Evolutionary conservation across 106 monocot genomes (phyloP), one percentile per base, ranked within the genome.

Genomic region (Dioscorea zingiberensis): DNA sequence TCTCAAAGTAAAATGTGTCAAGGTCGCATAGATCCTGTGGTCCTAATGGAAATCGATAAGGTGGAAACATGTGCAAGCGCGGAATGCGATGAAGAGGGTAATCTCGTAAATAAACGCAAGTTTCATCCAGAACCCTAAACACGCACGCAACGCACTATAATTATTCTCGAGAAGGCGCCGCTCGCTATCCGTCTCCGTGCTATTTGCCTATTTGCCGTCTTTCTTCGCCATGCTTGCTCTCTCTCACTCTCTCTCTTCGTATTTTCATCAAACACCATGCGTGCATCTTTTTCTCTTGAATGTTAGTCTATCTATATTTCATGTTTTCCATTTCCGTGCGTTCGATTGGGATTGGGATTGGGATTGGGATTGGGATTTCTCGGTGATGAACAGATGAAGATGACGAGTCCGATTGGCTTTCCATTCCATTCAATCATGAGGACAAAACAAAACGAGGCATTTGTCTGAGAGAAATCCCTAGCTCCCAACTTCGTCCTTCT

Each of bases 381-480:
- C 68, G n/a, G 56, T 57, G 44, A 55, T 56, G 66, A 66, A 0
- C 15, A 53, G 49, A 66, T 28, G 1, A 53, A 66, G 66, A 66
- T 66, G 66, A 66, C 66, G 66, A 66, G 66, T 53, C 66, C 51
- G 66, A 66, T 53, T 5, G 1, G 38, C 3, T 46, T 44, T 69
- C 69, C 70, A 49, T 71, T 71, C 70, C 17, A 71, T 18, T 48
- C 59, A 19, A 71, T 19, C 48, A 51, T 71, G 70, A 60, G 60
- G 70, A 72, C 63, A 61, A 56, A 64, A n/a, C n/a, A n/a, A n/a
- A 23, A 16, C 44, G 63, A 46, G 63, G 63, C 63, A 63, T 63
- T 63, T 63, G 63, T 63, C 44, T 63, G 63, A 63, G 63, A 63
- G 44, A 63, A 46, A 45, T 16, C 23, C 44, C 44, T 63, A 21